Evolutionary conservation across 768 basidiomycete genomes (phyloP).

Genomic region (Collybia sordida): DNA sequence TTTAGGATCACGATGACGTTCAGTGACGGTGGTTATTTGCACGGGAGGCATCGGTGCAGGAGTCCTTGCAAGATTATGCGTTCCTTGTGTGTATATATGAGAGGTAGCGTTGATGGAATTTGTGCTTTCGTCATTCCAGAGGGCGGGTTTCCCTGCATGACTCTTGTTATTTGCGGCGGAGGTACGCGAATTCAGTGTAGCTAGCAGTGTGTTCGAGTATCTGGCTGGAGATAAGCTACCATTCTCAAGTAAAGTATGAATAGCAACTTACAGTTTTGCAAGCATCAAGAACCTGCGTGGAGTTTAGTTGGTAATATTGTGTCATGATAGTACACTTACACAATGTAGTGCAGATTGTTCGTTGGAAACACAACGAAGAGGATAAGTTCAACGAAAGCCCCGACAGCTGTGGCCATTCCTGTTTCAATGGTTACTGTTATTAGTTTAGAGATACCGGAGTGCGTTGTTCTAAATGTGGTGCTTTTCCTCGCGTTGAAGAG

Average conservation of each 20-base stretch:
- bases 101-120: too few relatives aligned
- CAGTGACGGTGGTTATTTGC: too few relatives aligned
- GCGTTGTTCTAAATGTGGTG: conserved; percentile 3
- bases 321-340: conserved; percentile 6
- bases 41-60: too few relatives aligned
- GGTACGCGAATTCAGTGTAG: conserved; percentile 5
- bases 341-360: conserved; percentile 17
- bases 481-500: conserved; percentile 6
- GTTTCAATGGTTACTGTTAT: conserved; percentile 21
- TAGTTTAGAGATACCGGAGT: conserved; percentile 7
- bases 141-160: too few relatives aligned
- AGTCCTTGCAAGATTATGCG: too few relatives aligned
- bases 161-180: too few relatives aligned
- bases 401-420: conserved; percentile 18
- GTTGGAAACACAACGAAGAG: conserved; percentile 15
- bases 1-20: too few relatives aligned
- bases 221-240: not conserved
- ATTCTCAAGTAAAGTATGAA: not conserved
- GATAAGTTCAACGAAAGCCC: conserved; percentile 15
- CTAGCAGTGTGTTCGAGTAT: conserved; percentile 11
- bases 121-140: too few relatives aligned
- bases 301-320: not conserved
- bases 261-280: conserved; percentile 7
- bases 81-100: too few relatives aligned
- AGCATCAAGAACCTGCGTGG: not conserved